Evolutionary conservation across 1,139 yeast species (phyloP).

Genomic region (Candida pseudoviswanathii): DNA sequence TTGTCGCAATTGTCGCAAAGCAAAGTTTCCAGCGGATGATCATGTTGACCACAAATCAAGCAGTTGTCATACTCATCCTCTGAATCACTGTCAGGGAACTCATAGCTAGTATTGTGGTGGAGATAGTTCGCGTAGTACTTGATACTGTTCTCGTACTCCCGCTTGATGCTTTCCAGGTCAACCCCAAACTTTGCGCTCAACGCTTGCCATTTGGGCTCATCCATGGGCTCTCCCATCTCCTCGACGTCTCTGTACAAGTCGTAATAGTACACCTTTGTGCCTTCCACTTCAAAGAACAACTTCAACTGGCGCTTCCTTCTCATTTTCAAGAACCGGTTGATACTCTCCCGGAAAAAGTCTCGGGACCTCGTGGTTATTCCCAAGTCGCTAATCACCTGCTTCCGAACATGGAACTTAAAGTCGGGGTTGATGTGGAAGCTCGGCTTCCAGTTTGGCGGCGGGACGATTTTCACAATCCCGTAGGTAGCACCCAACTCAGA

Average conservation of each 20-base stretch:
- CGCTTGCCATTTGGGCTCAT: constrained; percentile 32
- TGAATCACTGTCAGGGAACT: constrained; percentile 29
- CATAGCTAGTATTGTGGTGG: constrained; percentile 21
- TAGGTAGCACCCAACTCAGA: constrained; percentile 55
- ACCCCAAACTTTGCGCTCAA: constrained; percentile 32
- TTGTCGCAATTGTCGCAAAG: constrained; percentile 76
- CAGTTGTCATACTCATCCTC: constrained; percentile 49
- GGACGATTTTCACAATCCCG: constrained; percentile 68
- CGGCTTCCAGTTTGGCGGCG: constrained; percentile 62
- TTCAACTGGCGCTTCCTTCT: constrained; percentile 32
- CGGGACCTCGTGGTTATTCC: constrained; percentile 65
- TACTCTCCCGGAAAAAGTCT: constrained; percentile 58
- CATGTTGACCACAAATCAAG: constrained; percentile 52
- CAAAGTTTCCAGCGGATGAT: constrained; percentile 53
- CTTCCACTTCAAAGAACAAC: constrained; percentile 25
- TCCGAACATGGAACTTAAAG: constrained; percentile 65
- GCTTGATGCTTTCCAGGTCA: constrained; percentile 22
- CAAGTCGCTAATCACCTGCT: constrained; percentile 65
- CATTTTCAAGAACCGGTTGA: constrained; percentile 59
- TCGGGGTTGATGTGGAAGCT: constrained; percentile 52
- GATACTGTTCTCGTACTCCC: constrained; percentile 37
- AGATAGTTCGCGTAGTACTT: constrained; percentile 50
- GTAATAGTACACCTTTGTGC: constrained; percentile 47
- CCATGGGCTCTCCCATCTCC: constrained; percentile 26
- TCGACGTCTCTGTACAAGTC: constrained; percentile 56